These are phyloP conservation scores for Puccinia horiana DNA, from an alignment of 1,284 basidiomycete genomes.

Conservation along the genomic window DNA sequence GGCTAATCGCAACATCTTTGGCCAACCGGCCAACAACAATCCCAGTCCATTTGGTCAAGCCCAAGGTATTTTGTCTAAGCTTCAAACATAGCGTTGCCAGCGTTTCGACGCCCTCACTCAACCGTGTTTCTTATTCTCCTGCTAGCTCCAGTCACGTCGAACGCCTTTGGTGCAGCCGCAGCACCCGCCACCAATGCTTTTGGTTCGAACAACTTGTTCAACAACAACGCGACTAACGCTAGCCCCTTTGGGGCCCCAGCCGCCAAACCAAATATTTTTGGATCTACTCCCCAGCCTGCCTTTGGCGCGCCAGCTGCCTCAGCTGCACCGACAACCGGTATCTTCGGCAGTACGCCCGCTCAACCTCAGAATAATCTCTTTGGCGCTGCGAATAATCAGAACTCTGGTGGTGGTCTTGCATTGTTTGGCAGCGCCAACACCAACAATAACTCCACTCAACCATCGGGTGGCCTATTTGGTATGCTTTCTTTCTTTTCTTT, in stretches of 20 bases:
- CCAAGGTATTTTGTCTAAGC: constrained; percentile 13
- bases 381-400: constrained; percentile 41
- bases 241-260: constrained; percentile 37
- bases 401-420: constrained; percentile 10
- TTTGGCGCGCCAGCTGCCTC: constrained; percentile 27
- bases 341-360: constrained; percentile 16
- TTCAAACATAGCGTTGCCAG: neutral
- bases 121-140: neutral
- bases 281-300: constrained; percentile 18
- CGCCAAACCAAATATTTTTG: constrained; percentile 48
- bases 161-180: constrained; percentile 36
- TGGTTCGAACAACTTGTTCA: constrained; percentile 27
- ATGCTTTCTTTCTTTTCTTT: constrained; percentile 2
- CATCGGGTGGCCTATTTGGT: constrained; percentile 40
- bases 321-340: constrained; percentile 26
- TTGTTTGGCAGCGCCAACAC: constrained; percentile 28
- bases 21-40: constrained; percentile 30
- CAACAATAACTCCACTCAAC: constrained; percentile 31
- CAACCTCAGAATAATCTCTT: constrained; percentile 47
- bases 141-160: constrained; percentile 19
- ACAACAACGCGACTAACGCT: constrained; percentile 30
- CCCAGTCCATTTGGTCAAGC: constrained; percentile 39
- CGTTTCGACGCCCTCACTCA: neutral
- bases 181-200: constrained; percentile 39
- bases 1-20: constrained; percentile 39